Evolutionary conservation across 1,284 basidiomycete genomes (phyloP).

Genomic region (Apiotrichum mycotoxinovorans): DNA sequence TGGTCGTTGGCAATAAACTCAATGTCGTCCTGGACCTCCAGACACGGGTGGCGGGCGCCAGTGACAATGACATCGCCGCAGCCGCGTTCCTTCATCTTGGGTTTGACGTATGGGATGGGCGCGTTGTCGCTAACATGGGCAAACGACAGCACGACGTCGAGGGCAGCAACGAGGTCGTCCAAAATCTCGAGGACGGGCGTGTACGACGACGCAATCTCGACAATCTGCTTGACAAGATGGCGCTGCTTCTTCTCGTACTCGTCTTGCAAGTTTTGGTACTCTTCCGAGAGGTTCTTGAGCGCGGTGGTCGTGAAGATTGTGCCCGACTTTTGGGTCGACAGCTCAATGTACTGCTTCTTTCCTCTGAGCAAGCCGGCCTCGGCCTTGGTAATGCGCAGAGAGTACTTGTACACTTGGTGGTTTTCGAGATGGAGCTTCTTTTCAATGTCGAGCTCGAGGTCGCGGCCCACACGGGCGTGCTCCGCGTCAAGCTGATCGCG

Average conservation of each 20-base stretch:
- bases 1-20: slow-evolving; percentile 90
- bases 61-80: slow-evolving; percentile 70
- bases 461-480: slow-evolving; percentile 67
- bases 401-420: slow-evolving; percentile 84
- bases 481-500: slow-evolving; percentile 82
- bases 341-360: slow-evolving; percentile 73
- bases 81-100: slow-evolving; percentile 58
- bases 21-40: slow-evolving; percentile 94
- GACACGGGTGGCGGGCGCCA: slow-evolving; percentile 88
- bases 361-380: slow-evolving; percentile 72
- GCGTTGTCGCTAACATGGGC: slow-evolving; percentile 86
- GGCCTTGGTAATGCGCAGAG: slow-evolving; percentile 86
- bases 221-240: slow-evolving; percentile 85
- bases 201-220: slow-evolving; percentile 89
- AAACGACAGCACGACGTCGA: slow-evolving; percentile 90
- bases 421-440: slow-evolving; percentile 98
- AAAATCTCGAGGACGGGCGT: slow-evolving; percentile 84
- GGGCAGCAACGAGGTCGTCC: slow-evolving; percentile 78
- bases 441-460: slow-evolving; percentile 80
- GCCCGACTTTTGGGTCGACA: slow-evolving; percentile 82
- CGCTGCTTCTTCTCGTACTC: slow-evolving; percentile 73
- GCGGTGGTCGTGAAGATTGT: slow-evolving; percentile 84
- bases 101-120: slow-evolving; percentile 77
- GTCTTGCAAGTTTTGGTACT: slow-evolving; percentile 67
- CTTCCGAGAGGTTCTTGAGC: slow-evolving; percentile 69